Evolutionary conservation across 257 asterid species (phyloP), one percentile per base, ranked within the genome.

Genomic region (Fraxinus pennsylvanica): DNA sequence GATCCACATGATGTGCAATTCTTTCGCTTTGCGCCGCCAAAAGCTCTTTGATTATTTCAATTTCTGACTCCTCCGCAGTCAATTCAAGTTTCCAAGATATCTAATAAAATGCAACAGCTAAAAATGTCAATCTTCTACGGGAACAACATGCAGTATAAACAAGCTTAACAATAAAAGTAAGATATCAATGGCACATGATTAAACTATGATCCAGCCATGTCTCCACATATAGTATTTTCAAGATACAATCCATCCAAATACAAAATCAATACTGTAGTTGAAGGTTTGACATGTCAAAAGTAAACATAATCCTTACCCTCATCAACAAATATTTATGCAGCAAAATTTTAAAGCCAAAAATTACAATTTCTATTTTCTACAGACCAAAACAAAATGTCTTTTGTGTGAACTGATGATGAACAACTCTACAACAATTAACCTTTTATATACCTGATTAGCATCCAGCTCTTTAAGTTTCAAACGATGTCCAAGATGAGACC

Each of bases 391-490:
- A 35, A 27, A 33, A 61, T 30, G 7, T 25, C 38, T 52, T 21
- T 33, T 17, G 4, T 30, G 47, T 54, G 15, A 36, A 77, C 7
- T 54, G 25, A 1, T 29, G 30, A 7, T 57, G 27, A 57, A 19
- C 66, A 52, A 19, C 27, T 57, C 66, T 6, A 57, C 29, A 54
- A 57, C 10, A n/a, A 57, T 57, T 57, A 21, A 19, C 29, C 66
- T n/a, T 33, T 57, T 71, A 43, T 8, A 14, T 73, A 82, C 85
- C 85, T 82, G 80, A 69, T 82, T 47, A 66, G 8, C 30, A 29
- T 79, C 25, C 39, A 82, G 75, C 65, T 71, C 79, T 67, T 63
- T 82, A 65, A 82, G 65, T 52, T 82, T 71, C 38, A 73, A 82
- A 77, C 75, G 47, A 25, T 45, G 65, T 25, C 82, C 63, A 17